Evolutionary conservation across 768 basidiomycete genomes (phyloP), one percentile per base, ranked within the genome.

Genomic region (Erythrobasidium yunnanense): DNA sequence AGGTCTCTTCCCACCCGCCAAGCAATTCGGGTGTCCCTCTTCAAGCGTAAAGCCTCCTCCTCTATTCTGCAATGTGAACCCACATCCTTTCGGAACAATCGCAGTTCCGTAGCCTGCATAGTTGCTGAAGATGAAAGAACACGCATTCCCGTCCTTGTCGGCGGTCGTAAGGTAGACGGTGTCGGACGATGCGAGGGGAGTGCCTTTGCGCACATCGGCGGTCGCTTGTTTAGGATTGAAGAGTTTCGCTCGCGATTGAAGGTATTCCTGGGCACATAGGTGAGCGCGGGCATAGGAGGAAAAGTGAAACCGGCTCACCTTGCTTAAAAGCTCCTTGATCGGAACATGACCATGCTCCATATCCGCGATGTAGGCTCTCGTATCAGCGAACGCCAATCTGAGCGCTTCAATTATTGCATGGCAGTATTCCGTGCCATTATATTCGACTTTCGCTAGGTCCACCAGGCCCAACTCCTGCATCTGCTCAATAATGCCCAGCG

Each of bases 1-100:
- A 0, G 85, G 83, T 35, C 91, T 82, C 78, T 97, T 96, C 2
- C 86, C 84, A 18, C 52, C 90, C 78, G 85, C 78, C 56, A 97
- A 78, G 30, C 81, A 82, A 73, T 99, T 97, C 0, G 90, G 87
- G 74, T 97, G 93, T 0, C 83, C 83, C 65, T 88, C 82, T 56
- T 81, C 80, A 23, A 96, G 79, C 5, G 83, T 79, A 75, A 99
- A 99, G 4, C 87, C 86, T 11, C 84, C 80, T 1, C 95, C 95
- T 63, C 95, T 82, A 76, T 95, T 95, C 77, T 99, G 95, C 15
- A 99, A 81, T 0, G 91, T 95, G 76, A 99, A 99, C 0, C 95
- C 95, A 71, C 91, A 95, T 0, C 86, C 90, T 71, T 87, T 85
- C 0, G 95, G 95, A 38, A 99, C 80, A 32, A 93, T 93, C 83